Evolutionary conservation across 1,139 yeast genomes (phyloP).

Genomic region (Saccharomyces pastorianus): DNA sequence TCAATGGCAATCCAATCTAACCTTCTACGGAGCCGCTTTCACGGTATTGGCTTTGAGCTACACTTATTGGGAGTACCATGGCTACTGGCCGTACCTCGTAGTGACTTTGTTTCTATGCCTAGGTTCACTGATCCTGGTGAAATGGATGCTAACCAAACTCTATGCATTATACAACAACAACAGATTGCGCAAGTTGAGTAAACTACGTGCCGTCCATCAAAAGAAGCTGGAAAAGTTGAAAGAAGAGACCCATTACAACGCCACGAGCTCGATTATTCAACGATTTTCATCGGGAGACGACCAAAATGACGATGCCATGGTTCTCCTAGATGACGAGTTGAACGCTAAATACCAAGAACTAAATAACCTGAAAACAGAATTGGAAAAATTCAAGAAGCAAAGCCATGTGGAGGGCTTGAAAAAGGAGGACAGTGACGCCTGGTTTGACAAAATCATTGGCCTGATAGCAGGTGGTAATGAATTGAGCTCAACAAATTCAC

Average conservation of each 20-base stretch:
- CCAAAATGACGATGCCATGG: slow-evolving; percentile 30
- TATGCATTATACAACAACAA: slow-evolving; percentile 15
- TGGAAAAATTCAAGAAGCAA: slow-evolving; percentile 22
- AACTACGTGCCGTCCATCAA: slow-evolving; percentile 45
- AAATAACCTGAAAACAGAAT: slow-evolving; percentile 34
- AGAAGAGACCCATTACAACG: slow-evolving; percentile 66
- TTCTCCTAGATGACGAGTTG: slow-evolving; percentile 35
- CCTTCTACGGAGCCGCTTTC: slow-evolving; percentile 16
- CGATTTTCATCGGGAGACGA: slow-evolving; percentile 48
- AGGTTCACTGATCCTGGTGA: slow-evolving; percentile 7
- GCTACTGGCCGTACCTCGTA: slow-evolving; percentile 2
- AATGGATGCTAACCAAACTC: slow-evolving; percentile 10
- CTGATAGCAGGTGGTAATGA: slow-evolving; percentile 28
- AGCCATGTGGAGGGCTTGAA: slow-evolving; percentile 13
- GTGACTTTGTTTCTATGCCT: slow-evolving; percentile 6
- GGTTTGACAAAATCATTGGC: slow-evolving; percentile 30
- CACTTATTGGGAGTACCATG: slow-evolving; percentile 9
- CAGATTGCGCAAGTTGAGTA: slow-evolving; percentile 27
- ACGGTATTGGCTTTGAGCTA: slow-evolving; percentile 9
- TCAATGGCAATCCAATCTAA: slow-evolving; percentile 14
- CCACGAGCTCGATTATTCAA: slow-evolving; percentile 63
- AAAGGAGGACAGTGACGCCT: slow-evolving; percentile 24
- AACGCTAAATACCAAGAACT: slow-evolving; percentile 38
- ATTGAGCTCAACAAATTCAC: slow-evolving; percentile 4
- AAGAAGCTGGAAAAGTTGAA: slow-evolving; percentile 68